phyloP scores from a whole-genome alignment of 1,284 basidiomycete genomes.

The Ustilago curta region DNA sequence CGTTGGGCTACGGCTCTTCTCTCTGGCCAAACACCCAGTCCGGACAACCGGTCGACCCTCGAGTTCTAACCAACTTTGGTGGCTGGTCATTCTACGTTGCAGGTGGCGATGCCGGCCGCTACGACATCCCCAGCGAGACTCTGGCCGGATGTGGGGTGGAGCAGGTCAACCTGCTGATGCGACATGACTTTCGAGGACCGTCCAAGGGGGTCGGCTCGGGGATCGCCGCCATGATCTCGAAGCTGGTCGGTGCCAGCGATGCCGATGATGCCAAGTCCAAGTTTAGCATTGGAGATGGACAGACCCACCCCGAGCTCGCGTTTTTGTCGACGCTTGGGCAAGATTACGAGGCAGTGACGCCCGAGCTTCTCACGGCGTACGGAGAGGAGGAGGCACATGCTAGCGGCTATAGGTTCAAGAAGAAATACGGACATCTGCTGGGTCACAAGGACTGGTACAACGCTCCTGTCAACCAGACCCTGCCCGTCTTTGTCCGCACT shows the following conservation, averaged over 20 bases:
- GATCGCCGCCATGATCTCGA: constrained; percentile 24
- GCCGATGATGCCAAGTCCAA: constrained; percentile 6
- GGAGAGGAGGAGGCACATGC: constrained; percentile 22
- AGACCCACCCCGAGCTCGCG: constrained; percentile 19
- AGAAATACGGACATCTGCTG: constrained; percentile 17
- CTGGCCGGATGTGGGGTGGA: constrained; percentile 21
- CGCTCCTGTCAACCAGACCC: constrained; percentile 14
- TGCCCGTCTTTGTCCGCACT: constrained; percentile 25
- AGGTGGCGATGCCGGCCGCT: constrained; percentile 17
- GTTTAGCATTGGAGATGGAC: constrained; percentile 14
- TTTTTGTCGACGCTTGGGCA: constrained; percentile 17
- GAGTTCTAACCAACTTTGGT: constrained; percentile 23
- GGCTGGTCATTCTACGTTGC: constrained; percentile 33
- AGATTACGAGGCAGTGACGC: constrained; percentile 18
- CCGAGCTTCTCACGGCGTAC: constrained; percentile 27
- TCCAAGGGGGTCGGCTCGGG: constrained; percentile 24
- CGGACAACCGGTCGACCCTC: constrained; percentile 18
- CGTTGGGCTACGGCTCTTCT: constrained; percentile 22
- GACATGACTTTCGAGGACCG: constrained; percentile 31
- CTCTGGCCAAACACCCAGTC: constrained; percentile 24
- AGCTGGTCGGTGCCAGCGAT: constrained; percentile 21
- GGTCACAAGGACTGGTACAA: constrained; percentile 27
- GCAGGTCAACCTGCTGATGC: constrained; percentile 28
- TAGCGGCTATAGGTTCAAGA: constrained; percentile 21
- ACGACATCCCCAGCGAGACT: constrained; percentile 5